These are phyloP conservation scores for Candida wancherniae DNA, from an alignment of 805 yeast genomes.

Conservation along the genomic window DNA sequence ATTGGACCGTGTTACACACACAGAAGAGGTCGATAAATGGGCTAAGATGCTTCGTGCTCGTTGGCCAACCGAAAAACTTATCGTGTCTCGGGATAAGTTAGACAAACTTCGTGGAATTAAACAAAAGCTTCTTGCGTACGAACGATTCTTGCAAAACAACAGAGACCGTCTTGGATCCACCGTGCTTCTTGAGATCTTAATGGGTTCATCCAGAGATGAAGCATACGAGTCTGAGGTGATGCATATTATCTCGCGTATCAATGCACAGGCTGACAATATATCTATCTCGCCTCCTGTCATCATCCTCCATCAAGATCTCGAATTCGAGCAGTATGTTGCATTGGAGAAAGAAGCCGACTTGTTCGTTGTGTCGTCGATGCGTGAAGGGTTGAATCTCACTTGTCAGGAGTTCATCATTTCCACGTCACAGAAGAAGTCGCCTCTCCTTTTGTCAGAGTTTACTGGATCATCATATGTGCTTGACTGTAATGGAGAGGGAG, in stretches of 20 bases:
- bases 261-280: conserved; percentile 67
- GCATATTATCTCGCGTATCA: conserved; percentile 79
- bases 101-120: conserved; percentile 85
- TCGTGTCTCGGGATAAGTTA: conserved; percentile 84
- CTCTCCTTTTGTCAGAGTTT: conserved; percentile 83
- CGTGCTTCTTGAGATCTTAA: conserved; percentile 78
- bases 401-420: conserved; percentile 91
- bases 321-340: conserved; percentile 85
- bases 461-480: conserved; percentile 89
- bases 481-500: conserved; percentile 48
- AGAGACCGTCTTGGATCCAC: conserved; percentile 68
- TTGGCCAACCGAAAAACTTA: conserved; percentile 67
- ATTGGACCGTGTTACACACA: conserved; percentile 42
- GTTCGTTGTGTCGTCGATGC: conserved; percentile 82
- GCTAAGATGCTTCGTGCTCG: conserved; percentile 65
- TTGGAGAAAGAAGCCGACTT: conserved; percentile 79
- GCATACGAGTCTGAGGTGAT: conserved; percentile 71
- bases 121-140: conserved; percentile 85
- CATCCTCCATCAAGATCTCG: conserved; percentile 81
- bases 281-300: conserved; percentile 79
- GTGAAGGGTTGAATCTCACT: conserved; percentile 96
- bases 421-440: conserved; percentile 65
- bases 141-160: conserved; percentile 62
- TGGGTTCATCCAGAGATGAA: conserved; percentile 51
- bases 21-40: conserved; percentile 58